Evolutionary conservation across 2,329 filamentous ascomycete genomes (phyloP), one percentile per base, ranked within the genome.

Genomic region (Calonectria honghensis): DNA sequence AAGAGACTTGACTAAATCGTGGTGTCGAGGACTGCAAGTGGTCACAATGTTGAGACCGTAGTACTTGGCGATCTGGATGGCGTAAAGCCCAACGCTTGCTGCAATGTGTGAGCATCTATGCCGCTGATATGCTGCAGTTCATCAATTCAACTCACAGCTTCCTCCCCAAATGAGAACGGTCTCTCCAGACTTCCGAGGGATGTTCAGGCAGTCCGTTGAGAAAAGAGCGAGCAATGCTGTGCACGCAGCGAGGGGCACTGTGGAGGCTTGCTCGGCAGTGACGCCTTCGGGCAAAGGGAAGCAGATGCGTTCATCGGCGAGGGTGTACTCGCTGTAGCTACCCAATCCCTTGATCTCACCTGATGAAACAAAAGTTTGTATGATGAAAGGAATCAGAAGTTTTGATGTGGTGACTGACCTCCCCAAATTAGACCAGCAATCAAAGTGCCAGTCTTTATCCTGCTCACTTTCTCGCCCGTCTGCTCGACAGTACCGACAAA

Each of bases 291-390:
- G 85, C 0, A 87, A 57, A 6, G 82, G 82, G 76, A 86, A 87
- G 57, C 81, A 84, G 54, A 87, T 85, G 7, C 75, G 72, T 32
- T 87, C 83, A 41, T 87, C 85, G 3, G 85, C 85, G 1, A 88
- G 18, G 0, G 81, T 79, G 70, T 87, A 86, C 71, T 86, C 75
- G 66, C 82, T 82, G 76, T 85, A 86, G 3, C 79, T 85, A 2
- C 86, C 86, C 1, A 85, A 66, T 0, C 83, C 82, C 61, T 75
- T 65, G 27, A 71, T 70, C 32, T 77, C 74, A n/a, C 73, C 77
- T 77, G 68, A 4, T 54, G n/a, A 14, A 35, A 50, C 4, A 14
- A 51, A 57, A 18, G 29, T 66, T 32, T 27, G 37, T 24, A 50
- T 37, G 39, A 48, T 66, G 16, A 32, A n/a, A 35, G 7, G 27